phyloP scores from a whole-genome alignment of 1,284 basidiomycete genomes.

The Coriolopsis trogii region DNA sequence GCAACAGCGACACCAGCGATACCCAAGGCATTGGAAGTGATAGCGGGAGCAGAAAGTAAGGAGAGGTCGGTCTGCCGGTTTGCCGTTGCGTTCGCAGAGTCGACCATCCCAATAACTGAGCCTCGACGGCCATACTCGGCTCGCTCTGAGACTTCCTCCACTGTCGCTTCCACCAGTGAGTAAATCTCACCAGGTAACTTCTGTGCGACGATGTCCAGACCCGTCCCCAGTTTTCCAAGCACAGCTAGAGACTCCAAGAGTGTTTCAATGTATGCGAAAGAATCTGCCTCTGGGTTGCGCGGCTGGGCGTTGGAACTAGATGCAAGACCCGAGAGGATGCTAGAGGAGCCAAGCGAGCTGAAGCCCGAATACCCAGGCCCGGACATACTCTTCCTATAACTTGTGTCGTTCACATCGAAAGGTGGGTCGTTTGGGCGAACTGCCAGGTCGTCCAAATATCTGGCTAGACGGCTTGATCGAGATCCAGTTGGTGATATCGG shows the following conservation, averaged over 20 bases:
- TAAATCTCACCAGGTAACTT: conserved; percentile 87
- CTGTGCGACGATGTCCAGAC: conserved; percentile 85
- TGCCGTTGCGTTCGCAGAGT: conserved; percentile 6
- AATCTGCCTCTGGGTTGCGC: conserved; percentile 88
- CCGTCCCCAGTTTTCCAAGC: conserved; percentile 86
- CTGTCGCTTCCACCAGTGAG: conserved; percentile 82
- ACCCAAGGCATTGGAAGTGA: conserved; percentile 23
- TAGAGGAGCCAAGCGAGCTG: conserved; percentile 27
- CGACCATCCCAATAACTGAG: conserved; percentile 41
- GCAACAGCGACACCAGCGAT: conserved; percentile 29
- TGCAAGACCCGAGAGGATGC: conserved; percentile 25
- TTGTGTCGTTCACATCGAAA: conserved; percentile 67
- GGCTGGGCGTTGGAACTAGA: conserved; percentile 16
- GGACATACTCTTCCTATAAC: conserved; percentile 37
- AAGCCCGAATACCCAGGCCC: conserved; percentile 23
- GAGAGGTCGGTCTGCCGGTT: conserved; percentile 42
- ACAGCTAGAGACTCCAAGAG: conserved; percentile 91
- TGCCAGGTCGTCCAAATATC: conserved; percentile 73
- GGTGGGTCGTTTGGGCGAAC: conserved; percentile 83
- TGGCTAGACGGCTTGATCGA: conserved; percentile 52
- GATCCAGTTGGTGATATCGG: conserved; percentile 38
- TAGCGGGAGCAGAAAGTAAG: conserved; percentile 41
- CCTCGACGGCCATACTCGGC: conserved; percentile 70
- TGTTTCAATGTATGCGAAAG: conserved; percentile 93
- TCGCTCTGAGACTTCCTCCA: conserved; percentile 91